Percentiles rank a stretch among this genome's conserved stretches.
phyloP scores from a whole-genome alignment of 139 green algal species.

The Chlorella sp. region DNA sequence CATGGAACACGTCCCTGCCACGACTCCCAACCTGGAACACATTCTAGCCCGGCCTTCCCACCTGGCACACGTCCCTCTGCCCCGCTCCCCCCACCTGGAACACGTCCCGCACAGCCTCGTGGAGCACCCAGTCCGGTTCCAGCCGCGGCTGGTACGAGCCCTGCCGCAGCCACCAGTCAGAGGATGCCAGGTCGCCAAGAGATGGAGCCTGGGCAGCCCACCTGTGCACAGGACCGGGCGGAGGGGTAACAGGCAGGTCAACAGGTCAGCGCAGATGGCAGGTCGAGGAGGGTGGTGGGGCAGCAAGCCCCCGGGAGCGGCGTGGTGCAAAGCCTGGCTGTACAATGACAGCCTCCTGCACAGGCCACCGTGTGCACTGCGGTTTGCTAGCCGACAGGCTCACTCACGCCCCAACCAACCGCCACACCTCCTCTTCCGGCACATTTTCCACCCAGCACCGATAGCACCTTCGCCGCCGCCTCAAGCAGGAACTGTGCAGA shows the following conservation, averaged over 20 bases:
- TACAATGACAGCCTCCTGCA: not conserved
- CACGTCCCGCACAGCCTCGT: slow-evolving; percentile 69
- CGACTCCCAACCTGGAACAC: slow-evolving; percentile 47
- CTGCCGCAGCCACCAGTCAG: slow-evolving; percentile 66
- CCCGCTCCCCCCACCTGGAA: slow-evolving; percentile 30
- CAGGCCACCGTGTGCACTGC: no score
- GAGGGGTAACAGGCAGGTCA: not conserved
- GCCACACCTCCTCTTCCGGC: no score
- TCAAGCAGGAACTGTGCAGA: no score
- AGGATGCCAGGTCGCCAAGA: slow-evolving; percentile 2
- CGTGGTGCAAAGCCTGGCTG: not conserved
- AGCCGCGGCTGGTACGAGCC: slow-evolving; percentile 45
- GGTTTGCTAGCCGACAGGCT: no score
- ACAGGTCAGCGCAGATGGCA: not conserved
- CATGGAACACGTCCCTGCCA: no score
- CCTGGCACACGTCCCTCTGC: no score
- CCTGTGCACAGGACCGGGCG: not conserved
- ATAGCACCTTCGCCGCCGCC: no score
- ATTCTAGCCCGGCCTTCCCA: no score
- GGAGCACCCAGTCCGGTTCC: slow-evolving; percentile 47
- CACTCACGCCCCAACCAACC: no score
- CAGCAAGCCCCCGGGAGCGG: not conserved
- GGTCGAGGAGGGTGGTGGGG: not conserved
- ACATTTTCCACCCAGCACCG: no score
- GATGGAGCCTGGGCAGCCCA: not conserved